Percentiles rank a stretch among this genome's conserved stretches.
These are phyloP conservation scores for Aspergillus pseudonomiae DNA, from an alignment of 2,329 filamentous ascomycete genomes.

Conservation along the genomic window DNA sequence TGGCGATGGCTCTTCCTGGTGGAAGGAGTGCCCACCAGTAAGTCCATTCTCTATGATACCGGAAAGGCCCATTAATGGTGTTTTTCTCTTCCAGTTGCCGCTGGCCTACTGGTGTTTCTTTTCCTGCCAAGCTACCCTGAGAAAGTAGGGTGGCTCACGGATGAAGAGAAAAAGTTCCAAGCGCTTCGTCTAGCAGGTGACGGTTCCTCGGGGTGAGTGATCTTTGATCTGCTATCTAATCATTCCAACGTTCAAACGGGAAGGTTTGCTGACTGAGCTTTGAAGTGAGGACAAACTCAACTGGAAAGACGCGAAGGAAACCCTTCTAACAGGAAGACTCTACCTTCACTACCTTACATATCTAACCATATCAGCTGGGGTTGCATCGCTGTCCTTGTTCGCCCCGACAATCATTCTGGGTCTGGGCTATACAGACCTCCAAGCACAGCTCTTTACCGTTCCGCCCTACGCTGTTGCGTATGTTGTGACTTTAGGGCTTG, in stretches of 20 bases:
- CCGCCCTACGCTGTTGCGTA: constrained; percentile 23
- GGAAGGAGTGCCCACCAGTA: constrained; percentile 1
- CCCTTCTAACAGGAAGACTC: neutral
- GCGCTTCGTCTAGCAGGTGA: neutral
- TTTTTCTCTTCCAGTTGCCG: neutral
- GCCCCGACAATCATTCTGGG: constrained; percentile 27
- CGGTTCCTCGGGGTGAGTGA: too few species aligned
- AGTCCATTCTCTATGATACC: neutral
- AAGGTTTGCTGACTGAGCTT: neutral
- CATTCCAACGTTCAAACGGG: too few species aligned
- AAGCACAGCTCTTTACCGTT: constrained; percentile 24
- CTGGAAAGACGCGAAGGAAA: constrained; percentile 11
- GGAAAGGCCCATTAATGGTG: neutral
- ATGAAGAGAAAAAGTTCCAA: constrained; percentile 14
- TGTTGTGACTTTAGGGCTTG: constrained; percentile 14
- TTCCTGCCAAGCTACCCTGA: constrained; percentile 26
- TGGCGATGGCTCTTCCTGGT: constrained; percentile 14
- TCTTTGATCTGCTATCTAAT: too few species aligned
- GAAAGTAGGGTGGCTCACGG: constrained; percentile 21
- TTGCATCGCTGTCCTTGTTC: constrained; percentile 37
- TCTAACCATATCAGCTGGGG: constrained; percentile 2
- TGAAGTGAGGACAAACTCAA: constrained; percentile 7
- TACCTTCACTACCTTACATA: constrained; percentile 12
- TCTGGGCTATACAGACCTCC: constrained; percentile 21
- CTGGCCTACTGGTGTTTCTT: constrained; percentile 11